Conservation (phyloP, 2,329 filamentous ascomycete species). For the Diaporthe destruens region DNA sequence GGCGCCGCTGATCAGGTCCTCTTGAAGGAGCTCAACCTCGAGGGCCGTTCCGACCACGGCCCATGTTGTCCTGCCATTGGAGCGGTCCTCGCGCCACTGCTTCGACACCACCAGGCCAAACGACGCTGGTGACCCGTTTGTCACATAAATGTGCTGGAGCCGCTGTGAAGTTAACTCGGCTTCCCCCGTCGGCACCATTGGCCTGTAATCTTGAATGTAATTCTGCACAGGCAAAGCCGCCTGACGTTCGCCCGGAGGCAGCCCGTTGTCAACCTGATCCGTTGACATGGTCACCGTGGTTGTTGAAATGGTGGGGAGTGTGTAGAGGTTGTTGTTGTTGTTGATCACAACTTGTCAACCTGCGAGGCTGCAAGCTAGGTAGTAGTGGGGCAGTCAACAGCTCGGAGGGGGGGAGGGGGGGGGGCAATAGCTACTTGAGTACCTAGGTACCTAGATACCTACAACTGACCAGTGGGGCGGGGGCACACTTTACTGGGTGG, state of each 20-base stretch:
- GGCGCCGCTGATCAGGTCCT: background rate
- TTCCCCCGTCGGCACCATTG: background rate
- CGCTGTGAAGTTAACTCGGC: background rate
- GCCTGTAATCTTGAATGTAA: background rate
- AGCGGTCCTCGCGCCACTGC: background rate
- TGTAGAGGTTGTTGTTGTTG: background rate
- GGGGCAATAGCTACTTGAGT: too few relatives aligned
- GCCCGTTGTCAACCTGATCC: background rate
- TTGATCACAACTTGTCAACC: background rate
- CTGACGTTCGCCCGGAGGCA: background rate
- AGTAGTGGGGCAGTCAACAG: background rate
- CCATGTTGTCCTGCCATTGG: background rate
- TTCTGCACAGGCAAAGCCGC: background rate
- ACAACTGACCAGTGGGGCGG: too few relatives aligned
- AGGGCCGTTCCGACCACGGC: background rate
- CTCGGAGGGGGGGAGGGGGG: too few relatives aligned
- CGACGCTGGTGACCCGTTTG: background rate
- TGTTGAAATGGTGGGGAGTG: background rate
- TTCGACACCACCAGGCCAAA: background rate
- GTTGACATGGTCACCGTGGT: background rate
- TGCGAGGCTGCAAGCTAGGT: background rate
- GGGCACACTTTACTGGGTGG: too few relatives aligned
- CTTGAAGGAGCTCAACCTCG: background rate
- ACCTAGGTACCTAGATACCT: too few relatives aligned
- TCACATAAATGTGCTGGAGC: constrained; percentile 5